Percentiles rank a stretch among this genome's conserved stretches.
phyloP scores from a whole-genome alignment of 257 asterid species.

The Petunia secreta region DNA sequence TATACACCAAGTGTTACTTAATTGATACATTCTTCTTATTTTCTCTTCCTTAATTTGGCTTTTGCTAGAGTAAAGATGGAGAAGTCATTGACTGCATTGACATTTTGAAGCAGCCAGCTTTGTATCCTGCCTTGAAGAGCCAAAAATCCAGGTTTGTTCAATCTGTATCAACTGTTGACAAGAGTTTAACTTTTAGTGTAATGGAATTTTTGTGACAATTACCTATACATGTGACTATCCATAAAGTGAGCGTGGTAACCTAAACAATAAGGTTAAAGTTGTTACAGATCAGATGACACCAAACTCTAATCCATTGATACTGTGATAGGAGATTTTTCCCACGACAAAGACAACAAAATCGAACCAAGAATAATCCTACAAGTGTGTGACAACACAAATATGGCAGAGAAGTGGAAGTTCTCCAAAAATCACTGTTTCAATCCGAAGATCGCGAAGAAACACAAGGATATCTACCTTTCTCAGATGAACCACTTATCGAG shows the following conservation, averaged over 20 bases:
- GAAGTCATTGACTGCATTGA: conserved; percentile 72
- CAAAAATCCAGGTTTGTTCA: conserved; percentile 57
- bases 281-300: conserved; percentile 49
- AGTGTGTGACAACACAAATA: conserved; percentile 40
- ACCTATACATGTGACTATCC: background rate
- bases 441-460: conserved; percentile 42
- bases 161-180: background rate
- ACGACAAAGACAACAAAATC: background rate
- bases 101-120: conserved; percentile 67
- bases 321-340: background rate
- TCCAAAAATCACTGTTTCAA: conserved; percentile 68
- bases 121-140: conserved; percentile 55
- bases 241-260: background rate
- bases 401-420: conserved; percentile 76
- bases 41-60: background rate
- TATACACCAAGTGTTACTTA: background rate
- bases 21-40: background rate
- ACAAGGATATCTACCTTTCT: conserved; percentile 35
- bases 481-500: conserved; percentile 57
- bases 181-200: too few relatives aligned
- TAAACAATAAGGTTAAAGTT: background rate
- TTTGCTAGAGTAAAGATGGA: conserved; percentile 72
- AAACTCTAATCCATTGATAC: conserved; percentile 29
- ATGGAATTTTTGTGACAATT: background rate
- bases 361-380: background rate